Conservation (phyloP, 805 yeast species). For the Zygosaccharomyces lentus region DNA sequence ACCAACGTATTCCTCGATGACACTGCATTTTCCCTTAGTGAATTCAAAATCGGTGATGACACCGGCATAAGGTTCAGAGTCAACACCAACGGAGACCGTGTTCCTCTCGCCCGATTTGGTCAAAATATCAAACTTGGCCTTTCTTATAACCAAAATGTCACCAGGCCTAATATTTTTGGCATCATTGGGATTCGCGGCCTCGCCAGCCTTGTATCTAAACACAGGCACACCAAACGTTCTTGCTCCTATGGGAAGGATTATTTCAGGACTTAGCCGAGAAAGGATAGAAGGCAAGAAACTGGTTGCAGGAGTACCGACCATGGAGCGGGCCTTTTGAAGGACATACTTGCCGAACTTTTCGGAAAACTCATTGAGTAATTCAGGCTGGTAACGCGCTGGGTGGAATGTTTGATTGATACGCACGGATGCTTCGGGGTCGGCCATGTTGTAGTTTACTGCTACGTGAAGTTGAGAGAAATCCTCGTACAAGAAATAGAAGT, state of each 20-base stretch:
- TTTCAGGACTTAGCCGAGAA: constrained; percentile 36
- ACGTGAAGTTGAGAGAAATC: constrained; percentile 67
- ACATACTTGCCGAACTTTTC: constrained; percentile 49
- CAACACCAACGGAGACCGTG: constrained; percentile 52
- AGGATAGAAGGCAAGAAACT: constrained; percentile 38
- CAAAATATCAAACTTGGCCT: constrained; percentile 69
- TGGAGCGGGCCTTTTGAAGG: constrained; percentile 41
- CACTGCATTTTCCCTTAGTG: constrained; percentile 64
- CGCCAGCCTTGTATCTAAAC: constrained; percentile 49
- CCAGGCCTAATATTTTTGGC: constrained; percentile 72
- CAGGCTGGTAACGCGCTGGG: constrained; percentile 46
- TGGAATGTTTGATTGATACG: constrained; percentile 30
- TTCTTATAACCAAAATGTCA: constrained; percentile 72
- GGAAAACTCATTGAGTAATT: constrained; percentile 47
- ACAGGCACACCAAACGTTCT: constrained; percentile 60
- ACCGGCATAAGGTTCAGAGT: constrained; percentile 49
- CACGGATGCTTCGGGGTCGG: constrained; percentile 51
- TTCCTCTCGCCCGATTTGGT: constrained; percentile 48
- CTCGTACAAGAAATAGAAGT: constrained; percentile 65
- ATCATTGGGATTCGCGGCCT: constrained; percentile 47
- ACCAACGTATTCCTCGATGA: constrained; percentile 54
- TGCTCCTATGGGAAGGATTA: constrained; percentile 55
- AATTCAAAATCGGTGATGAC: constrained; percentile 72
- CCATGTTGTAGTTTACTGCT: constrained; percentile 51
- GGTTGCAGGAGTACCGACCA: constrained; percentile 27